These are phyloP conservation scores for Aspergillus nomiae DNA, from an alignment of 2,329 filamentous ascomycete genomes.

Conservation along the genomic window DNA sequence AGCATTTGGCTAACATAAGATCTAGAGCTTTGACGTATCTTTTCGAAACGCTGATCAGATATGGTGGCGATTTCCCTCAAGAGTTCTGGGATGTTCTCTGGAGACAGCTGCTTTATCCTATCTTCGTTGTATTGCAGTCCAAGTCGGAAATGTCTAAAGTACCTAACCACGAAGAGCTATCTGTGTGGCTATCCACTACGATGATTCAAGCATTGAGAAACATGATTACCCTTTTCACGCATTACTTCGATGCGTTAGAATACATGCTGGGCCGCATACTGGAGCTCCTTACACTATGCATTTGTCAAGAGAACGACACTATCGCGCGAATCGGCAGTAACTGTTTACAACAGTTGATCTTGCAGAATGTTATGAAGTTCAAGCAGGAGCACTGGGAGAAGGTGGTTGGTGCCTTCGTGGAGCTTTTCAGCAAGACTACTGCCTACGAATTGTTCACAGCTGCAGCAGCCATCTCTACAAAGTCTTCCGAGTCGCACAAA, in stretches of 20 bases:
- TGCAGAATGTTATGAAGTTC: constrained; percentile 96
- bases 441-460: constrained; percentile 94
- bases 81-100: constrained; percentile 99
- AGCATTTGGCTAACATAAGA: constrained; percentile 10
- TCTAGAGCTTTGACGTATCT: constrained; percentile 85
- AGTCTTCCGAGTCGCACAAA: constrained; percentile 25
- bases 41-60: constrained; percentile 87
- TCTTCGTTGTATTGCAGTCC: constrained; percentile 96
- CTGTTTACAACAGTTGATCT: constrained; percentile 91
- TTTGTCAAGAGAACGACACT: constrained; percentile 98
- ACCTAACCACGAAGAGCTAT: constrained; percentile 92
- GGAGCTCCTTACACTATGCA: constrained; percentile 90
- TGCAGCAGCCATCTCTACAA: constrained; percentile 53
- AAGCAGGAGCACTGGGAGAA: constrained; percentile 84
- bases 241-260: constrained; percentile 94
- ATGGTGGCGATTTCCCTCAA: constrained; percentile 85
- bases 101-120: constrained; percentile 94
- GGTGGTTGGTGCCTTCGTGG: constrained; percentile 93
- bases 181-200: constrained; percentile 97
- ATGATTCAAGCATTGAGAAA: constrained; percentile 98
- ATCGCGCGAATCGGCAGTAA: constrained; percentile 98
- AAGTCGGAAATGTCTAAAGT: constrained; percentile 96
- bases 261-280: constrained; percentile 99
- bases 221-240: constrained; percentile 98
- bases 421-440: constrained; percentile 91